These are phyloP conservation scores for Spencermartinsiella ligniputridi DNA, from an alignment of 1,139 yeast genomes.

Conservation along the genomic window DNA sequence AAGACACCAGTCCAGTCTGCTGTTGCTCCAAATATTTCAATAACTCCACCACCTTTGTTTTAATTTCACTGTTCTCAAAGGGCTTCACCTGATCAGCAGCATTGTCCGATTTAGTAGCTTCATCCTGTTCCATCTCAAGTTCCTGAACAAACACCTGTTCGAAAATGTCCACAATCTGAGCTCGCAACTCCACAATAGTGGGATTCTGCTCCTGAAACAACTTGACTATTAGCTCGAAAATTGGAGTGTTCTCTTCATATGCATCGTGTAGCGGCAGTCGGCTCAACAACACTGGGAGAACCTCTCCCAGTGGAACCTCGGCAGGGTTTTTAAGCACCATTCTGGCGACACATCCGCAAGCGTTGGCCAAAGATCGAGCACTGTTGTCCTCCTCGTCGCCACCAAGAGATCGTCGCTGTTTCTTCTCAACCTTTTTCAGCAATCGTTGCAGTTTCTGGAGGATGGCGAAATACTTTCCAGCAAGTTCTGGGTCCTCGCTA, in stretches of 20 bases:
- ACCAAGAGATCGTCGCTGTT: constrained; percentile 37
- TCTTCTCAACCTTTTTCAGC: constrained; percentile 69
- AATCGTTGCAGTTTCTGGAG: constrained; percentile 75
- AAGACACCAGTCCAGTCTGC: constrained; percentile 44
- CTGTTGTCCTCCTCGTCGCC: constrained; percentile 80
- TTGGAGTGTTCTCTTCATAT: constrained; percentile 88
- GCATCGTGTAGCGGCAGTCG: constrained; percentile 88
- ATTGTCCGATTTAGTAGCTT: constrained; percentile 59
- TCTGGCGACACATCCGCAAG: constrained; percentile 96
- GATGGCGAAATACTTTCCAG: constrained; percentile 61
- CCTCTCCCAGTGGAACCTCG: constrained; percentile 75
- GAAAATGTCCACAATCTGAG: constrained; percentile 61
- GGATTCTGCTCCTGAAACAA: constrained; percentile 64
- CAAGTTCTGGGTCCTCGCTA: constrained; percentile 44
- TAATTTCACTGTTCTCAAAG: constrained; percentile 65
- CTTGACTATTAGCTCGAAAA: constrained; percentile 70
- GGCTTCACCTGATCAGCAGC: constrained; percentile 54
- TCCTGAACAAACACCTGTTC: constrained; percentile 71
- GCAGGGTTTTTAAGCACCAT: constrained; percentile 70
- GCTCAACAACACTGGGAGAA: constrained; percentile 67
- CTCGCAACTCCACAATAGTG: constrained; percentile 54
- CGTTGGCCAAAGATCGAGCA: constrained; percentile 85
- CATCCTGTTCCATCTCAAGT: constrained; percentile 62
- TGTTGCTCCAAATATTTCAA: constrained; percentile 68
- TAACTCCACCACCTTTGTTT: constrained; percentile 59